A percentile compares a stretch with the other conserved stretches of the same genome.
Evolutionary conservation across 202 grass and related monocot genomes (phyloP).

Genomic region (Eragrostis tef): DNA sequence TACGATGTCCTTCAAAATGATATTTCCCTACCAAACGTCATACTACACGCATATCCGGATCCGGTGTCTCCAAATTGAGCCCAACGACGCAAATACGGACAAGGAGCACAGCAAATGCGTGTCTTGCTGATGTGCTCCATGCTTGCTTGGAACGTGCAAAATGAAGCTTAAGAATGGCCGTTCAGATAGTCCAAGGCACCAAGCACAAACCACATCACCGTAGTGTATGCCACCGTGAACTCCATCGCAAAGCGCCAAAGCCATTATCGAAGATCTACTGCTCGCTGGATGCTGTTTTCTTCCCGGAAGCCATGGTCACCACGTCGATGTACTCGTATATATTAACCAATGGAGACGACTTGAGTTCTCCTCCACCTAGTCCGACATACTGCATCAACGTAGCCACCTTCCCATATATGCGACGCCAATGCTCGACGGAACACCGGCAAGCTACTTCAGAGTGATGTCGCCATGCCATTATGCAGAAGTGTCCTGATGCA

Average conservation of each 20-base stretch:
- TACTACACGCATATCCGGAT: too few relatives aligned
- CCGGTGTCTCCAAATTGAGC: too few relatives aligned
- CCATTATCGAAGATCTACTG: constrained; percentile 54
- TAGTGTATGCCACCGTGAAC: constrained; percentile 36
- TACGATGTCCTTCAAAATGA: too few relatives aligned
- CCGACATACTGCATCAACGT: constrained; percentile 56
- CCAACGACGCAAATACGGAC: too few relatives aligned
- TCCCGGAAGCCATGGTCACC: constrained; percentile 5
- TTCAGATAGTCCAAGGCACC: too few relatives aligned
- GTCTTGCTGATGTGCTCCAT: too few relatives aligned
- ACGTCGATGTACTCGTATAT: constrained; percentile 65
- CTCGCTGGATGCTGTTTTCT: background rate
- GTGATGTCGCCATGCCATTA: constrained; percentile 9
- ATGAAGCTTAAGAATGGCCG: too few relatives aligned
- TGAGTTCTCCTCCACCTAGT: constrained; percentile 38
- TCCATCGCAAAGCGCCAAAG: constrained; percentile 24
- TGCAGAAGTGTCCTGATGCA: constrained; percentile 35
- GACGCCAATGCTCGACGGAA: constrained; percentile 52
- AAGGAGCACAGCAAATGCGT: too few relatives aligned
- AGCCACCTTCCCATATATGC: constrained; percentile 42
- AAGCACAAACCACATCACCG: too few relatives aligned
- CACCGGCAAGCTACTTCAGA: background rate
- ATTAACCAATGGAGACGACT: constrained; percentile 40
- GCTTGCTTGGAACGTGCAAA: too few relatives aligned
- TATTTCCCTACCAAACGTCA: too few relatives aligned